phyloP scores from a whole-genome alignment of 2,329 filamentous ascomycete species.

The Hansfordia pulvinata region DNA sequence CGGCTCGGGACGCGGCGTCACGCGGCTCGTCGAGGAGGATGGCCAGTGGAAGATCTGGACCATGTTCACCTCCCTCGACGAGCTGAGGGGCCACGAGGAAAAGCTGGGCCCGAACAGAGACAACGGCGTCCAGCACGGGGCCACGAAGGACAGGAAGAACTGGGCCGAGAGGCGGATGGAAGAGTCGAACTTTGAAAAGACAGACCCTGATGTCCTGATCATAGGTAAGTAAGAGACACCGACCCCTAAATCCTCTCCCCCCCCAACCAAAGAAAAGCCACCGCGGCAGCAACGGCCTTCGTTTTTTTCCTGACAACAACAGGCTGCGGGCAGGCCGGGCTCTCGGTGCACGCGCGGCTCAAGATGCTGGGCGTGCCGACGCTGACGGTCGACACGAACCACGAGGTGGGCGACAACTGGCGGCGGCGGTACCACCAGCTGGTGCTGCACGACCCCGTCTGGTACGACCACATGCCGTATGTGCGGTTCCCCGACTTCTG shows the following conservation, averaged over 20 bases:
- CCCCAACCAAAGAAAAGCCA: no score
- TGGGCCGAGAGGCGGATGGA: conserved; percentile 41
- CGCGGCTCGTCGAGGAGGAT: conserved; percentile 25
- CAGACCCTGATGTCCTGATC: conserved; percentile 44
- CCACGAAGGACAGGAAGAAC: conserved; percentile 36
- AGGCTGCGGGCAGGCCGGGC: conserved; percentile 47
- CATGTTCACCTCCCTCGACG: conserved; percentile 43
- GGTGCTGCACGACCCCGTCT: conserved; percentile 55
- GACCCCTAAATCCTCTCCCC: conserved; percentile 3
- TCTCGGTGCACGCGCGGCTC: conserved; percentile 42
- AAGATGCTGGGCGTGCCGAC: conserved; percentile 42
- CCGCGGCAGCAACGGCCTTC: no score
- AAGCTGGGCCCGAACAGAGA: conserved; percentile 29
- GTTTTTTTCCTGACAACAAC: no score
- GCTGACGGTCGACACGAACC: conserved; percentile 44
- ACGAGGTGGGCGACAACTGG: conserved; percentile 51
- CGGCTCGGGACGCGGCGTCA: conserved; percentile 34
- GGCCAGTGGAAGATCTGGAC: conserved; percentile 48
- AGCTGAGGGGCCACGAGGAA: conserved; percentile 42
- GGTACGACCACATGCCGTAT: conserved; percentile 49
- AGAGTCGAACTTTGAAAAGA: conserved; percentile 31
- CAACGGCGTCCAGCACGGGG: conserved; percentile 41
- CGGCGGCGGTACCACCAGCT: conserved; percentile 48
- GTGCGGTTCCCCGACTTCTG: conserved; percentile 49
- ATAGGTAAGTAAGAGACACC: conserved; percentile 41